Evolutionary conservation across 129 eudicot species (phyloP).

Genomic region (Glebionis coronaria): DNA sequence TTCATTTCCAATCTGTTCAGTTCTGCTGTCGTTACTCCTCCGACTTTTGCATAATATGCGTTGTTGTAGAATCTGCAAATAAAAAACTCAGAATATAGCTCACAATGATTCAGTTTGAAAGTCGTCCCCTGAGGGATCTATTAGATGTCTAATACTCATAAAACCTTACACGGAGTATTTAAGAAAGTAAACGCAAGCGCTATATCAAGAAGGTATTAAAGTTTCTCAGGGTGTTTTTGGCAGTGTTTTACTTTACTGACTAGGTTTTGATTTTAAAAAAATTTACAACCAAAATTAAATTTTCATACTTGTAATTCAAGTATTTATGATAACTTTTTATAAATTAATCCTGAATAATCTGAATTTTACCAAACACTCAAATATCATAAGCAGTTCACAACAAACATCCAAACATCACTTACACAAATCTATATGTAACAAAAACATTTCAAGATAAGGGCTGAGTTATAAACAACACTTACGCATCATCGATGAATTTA

Average conservation of each 20-base stretch:
- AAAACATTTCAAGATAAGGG: not conserved
- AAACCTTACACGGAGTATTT: too few relatives aligned
- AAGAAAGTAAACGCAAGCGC: too few relatives aligned
- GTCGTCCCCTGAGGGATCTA: too few relatives aligned
- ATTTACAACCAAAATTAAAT: not conserved
- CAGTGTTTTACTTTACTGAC: too few relatives aligned
- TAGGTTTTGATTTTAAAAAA: not conserved
- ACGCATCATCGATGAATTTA: conserved; percentile 75
- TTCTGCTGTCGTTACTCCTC: conserved; percentile 68
- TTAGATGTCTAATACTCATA: too few relatives aligned
- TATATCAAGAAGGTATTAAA: too few relatives aligned
- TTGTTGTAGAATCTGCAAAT: conserved; percentile 49
- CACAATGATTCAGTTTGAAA: not conserved
- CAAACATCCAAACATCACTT: not conserved
- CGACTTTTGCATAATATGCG: conserved; percentile 79
- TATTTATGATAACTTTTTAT: too few relatives aligned
- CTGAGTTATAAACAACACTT: conserved; percentile 25
- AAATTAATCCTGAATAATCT: too few relatives aligned
- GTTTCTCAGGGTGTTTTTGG: too few relatives aligned
- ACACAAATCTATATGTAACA: not conserved
- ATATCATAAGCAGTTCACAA: not conserved
- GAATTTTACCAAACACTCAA: not conserved
- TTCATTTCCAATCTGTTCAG: conserved; percentile 63
- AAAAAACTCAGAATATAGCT: not conserved
- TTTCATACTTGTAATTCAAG: not conserved